Conservation (phyloP, 2,329 filamentous ascomycete species). For the Aspergillus bombycis region DNA sequence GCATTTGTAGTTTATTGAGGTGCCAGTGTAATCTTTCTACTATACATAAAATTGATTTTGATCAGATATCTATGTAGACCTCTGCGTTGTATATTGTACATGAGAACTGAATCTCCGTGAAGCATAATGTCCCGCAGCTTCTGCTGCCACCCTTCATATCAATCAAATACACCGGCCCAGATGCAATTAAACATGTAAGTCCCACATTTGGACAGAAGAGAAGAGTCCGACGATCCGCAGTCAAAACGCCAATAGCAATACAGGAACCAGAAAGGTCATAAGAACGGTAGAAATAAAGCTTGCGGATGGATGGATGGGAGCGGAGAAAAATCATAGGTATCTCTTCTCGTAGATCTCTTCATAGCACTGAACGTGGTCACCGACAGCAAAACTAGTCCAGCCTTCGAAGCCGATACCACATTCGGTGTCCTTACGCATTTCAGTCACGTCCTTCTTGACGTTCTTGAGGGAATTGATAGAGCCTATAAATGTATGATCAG, state of each 20-base stretch:
- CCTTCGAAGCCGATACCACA: conserved; percentile 84
- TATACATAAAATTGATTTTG: not conserved
- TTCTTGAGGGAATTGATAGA: conserved; percentile 81
- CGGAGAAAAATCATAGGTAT: conserved; percentile 37
- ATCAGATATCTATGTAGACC: conserved; percentile 7
- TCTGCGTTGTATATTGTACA: conserved; percentile 16
- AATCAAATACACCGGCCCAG: conserved; percentile 5
- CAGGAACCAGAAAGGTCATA: conserved; percentile 8
- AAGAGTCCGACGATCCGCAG: conserved; percentile 7
- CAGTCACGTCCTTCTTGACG: conserved; percentile 84
- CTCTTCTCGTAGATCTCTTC: conserved; percentile 78
- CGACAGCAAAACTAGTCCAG: conserved; percentile 76
- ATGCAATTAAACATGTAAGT: conserved; percentile 3
- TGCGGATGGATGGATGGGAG: not conserved
- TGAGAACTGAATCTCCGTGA: conserved; percentile 3
- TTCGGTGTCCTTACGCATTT: conserved; percentile 91
- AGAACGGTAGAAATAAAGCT: not conserved
- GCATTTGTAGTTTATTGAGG: too few relatives aligned
- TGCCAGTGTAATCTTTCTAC: not conserved
- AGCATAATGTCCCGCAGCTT: conserved; percentile 2
- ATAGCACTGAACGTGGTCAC: conserved; percentile 86
- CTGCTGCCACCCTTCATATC: not conserved
- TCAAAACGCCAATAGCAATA: conserved; percentile 13
- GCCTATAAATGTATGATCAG: conserved; percentile 55
- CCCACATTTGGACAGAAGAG: conserved; percentile 1